These are phyloP conservation scores for Fusarium denticulatum DNA, from an alignment of 2,329 filamentous ascomycete species.

Conservation along the genomic window DNA sequence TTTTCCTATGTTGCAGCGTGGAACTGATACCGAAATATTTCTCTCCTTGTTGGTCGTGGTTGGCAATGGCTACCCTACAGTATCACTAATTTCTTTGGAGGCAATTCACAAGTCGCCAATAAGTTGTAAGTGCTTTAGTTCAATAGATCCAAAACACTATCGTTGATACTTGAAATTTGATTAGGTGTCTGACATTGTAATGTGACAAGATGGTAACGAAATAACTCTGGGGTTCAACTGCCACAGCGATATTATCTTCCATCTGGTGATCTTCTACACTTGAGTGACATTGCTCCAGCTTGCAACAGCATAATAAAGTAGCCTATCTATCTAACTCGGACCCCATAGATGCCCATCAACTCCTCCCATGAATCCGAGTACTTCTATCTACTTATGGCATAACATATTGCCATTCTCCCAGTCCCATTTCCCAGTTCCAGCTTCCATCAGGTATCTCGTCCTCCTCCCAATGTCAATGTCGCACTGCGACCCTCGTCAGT, in stretches of 20 bases:
- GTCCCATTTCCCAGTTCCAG: conserved; percentile 10
- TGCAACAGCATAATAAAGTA: conserved; percentile 18
- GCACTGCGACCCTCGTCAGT: conserved; percentile 22
- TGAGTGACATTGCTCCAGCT: conserved; percentile 3
- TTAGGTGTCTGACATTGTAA: background rate
- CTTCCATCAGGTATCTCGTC: conserved; percentile 30
- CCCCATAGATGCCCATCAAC: conserved; percentile 26
- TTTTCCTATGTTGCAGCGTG: background rate
- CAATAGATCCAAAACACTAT: background rate
- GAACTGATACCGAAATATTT: background rate
- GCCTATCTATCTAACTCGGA: conserved; percentile 32
- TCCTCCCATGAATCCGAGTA: conserved; percentile 12
- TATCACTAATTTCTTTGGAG: too few species aligned
- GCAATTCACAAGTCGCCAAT: background rate
- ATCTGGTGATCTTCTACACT: background rate
- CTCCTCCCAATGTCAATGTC: conserved; percentile 19
- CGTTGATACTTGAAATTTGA: background rate
- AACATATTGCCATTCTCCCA: conserved; percentile 14
- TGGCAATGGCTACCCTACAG: background rate
- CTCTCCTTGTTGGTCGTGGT: background rate
- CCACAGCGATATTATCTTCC: background rate
- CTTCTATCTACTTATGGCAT: conserved; percentile 33
- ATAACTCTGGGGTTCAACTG: background rate
- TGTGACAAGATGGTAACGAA: too few species aligned
- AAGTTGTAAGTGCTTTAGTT: background rate